Evolutionary conservation across 1,284 basidiomycete species (phyloP).

Genomic region (Sporisorium scitamineum): DNA sequence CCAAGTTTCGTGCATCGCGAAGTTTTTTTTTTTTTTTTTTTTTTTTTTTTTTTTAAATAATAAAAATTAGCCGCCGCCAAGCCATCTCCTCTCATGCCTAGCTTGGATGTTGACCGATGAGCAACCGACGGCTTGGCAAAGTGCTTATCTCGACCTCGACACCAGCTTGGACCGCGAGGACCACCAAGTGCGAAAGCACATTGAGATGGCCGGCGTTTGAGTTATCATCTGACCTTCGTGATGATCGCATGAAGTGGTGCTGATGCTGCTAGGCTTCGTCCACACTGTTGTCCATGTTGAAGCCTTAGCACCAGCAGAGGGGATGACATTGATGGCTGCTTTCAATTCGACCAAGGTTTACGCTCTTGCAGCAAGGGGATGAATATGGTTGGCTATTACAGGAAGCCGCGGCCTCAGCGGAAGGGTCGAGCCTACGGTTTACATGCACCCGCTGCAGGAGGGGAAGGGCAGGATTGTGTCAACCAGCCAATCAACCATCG

Average conservation of each 20-base stretch:
- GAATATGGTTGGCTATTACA: neutral
- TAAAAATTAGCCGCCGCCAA: neutral
- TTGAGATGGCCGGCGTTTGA: neutral
- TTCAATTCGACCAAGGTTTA: neutral
- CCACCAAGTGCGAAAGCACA: slow-evolving; percentile 32
- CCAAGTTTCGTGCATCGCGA: neutral
- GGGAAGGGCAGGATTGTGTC: neutral
- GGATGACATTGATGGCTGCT: neutral
- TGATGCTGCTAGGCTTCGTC: neutral
- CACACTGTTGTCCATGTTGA: neutral
- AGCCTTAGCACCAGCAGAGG: neutral
- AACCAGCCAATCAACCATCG: neutral
- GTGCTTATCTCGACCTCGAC: neutral
- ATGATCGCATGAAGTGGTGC: neutral
- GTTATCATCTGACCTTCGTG: slow-evolving; percentile 7
- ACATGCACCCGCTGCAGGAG: no score
- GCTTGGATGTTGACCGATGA: neutral
- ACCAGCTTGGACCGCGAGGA: slow-evolving; percentile 9
- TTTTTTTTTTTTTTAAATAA: no score
- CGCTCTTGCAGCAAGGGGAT: neutral
- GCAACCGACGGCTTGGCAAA: neutral
- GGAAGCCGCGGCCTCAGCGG: neutral
- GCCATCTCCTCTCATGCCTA: neutral
- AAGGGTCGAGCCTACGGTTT: neutral
- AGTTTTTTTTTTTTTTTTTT: no score